phyloP scores from a whole-genome alignment of 208 protist genomes.

The Trypanosoma conorhini region DNA sequence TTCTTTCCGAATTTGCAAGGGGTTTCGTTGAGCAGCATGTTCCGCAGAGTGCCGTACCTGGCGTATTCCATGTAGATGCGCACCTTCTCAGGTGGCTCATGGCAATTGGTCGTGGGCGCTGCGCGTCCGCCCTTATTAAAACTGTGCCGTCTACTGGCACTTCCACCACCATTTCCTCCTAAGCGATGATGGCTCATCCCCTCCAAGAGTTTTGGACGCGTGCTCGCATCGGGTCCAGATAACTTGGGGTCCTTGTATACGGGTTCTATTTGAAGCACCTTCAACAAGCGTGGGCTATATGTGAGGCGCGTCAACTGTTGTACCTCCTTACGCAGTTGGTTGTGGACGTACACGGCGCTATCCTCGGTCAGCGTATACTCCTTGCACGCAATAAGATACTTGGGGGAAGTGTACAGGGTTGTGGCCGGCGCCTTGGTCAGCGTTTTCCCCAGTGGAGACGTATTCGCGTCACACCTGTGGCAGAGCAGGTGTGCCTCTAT shows the following conservation, averaged over 20 bases:
- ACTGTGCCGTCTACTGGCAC: neutral
- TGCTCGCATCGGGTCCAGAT: neutral
- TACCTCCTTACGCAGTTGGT: constrained; percentile 45
- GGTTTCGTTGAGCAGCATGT: constrained; percentile 50
- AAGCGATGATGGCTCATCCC: neutral
- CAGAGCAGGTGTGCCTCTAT: neutral
- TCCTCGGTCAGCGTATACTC: constrained; percentile 38
- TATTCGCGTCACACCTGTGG: neutral
- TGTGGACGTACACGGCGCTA: constrained; percentile 27
- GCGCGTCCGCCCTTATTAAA: neutral
- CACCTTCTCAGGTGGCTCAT: constrained; percentile 25
- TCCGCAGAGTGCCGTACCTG: constrained; percentile 58
- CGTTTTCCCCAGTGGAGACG: neutral
- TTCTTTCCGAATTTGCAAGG: constrained; percentile 43
- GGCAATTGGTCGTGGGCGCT: neutral
- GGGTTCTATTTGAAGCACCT: constrained; percentile 58
- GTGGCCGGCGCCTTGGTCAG: neutral
- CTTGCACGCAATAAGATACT: constrained; percentile 71
- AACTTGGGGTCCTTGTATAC: constrained; percentile 29
- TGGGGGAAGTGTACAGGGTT: neutral
- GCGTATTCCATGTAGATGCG: constrained; percentile 77
- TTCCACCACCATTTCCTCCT: neutral
- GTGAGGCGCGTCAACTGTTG: constrained; percentile 45
- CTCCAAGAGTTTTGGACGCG: neutral
- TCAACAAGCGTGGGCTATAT: constrained; percentile 49